Evolutionary conservation across 306 rosid species (phyloP).

Genomic region (Trichosanthes cucumerina): DNA sequence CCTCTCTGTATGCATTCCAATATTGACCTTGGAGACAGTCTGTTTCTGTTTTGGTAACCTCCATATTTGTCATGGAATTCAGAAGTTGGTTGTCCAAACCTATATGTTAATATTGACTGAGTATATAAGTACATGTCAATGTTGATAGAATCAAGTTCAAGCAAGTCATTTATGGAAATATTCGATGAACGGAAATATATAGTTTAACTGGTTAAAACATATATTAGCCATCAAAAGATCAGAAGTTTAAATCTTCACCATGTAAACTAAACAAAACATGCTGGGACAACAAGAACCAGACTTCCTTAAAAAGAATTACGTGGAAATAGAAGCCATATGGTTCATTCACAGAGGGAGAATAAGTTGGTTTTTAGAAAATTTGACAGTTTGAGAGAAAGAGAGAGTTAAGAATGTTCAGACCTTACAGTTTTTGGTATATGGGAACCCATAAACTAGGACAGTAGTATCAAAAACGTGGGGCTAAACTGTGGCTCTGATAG

Average conservation of each 20-base stretch:
- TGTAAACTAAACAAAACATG: not conserved
- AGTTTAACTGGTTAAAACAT: not conserved
- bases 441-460: slow-evolving; percentile 22
- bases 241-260: not conserved
- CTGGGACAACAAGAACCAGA: not conserved
- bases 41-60: slow-evolving; percentile 20
- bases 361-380: not conserved
- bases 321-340: not conserved
- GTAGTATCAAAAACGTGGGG: not conserved
- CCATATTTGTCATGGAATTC: slow-evolving; percentile 9
- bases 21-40: slow-evolving; percentile 19
- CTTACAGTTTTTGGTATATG: slow-evolving; percentile 42
- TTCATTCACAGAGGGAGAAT: not conserved
- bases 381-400: not conserved
- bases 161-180: not conserved
- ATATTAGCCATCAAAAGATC: not conserved
- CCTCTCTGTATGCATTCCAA: slow-evolving; percentile 15
- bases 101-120: not conserved
- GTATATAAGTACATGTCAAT: not conserved
- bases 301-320: not conserved
- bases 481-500: not conserved
- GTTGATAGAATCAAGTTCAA: not conserved
- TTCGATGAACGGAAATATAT: not conserved
- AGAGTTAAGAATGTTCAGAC: slow-evolving; percentile 23
- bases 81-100: slow-evolving; percentile 3